Evolutionary conservation across 768 basidiomycete species (phyloP).

Genomic region (Russula sp.): DNA sequence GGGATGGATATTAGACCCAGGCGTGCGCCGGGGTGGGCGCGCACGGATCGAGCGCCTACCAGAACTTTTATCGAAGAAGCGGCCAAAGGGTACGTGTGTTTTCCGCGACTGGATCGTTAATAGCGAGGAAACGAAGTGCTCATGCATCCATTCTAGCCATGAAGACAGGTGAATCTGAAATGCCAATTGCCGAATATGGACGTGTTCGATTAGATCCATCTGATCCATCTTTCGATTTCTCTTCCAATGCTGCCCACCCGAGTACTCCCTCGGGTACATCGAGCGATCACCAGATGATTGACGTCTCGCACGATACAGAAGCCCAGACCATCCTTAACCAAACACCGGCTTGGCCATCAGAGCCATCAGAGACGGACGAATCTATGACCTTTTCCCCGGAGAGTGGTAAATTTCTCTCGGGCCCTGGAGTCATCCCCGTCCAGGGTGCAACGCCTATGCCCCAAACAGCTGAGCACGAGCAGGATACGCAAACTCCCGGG

Average conservation of each 20-base stretch:
- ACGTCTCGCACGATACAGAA: neutral
- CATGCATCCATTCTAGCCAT: neutral
- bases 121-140: constrained; percentile 16
- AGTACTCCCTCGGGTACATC: neutral
- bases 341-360: neutral
- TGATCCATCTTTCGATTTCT: neutral
- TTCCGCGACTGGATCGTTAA: constrained; percentile 37
- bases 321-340: neutral
- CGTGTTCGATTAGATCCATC: neutral
- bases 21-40: constrained; percentile 63
- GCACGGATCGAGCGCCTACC: constrained; percentile 44
- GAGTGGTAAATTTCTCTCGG: constrained; percentile 13
- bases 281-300: constrained; percentile 9
- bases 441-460: neutral
- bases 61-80: constrained; percentile 44
- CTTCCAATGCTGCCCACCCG: neutral
- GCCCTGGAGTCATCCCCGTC: constrained; percentile 23
- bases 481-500: neutral
- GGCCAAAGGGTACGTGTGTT: constrained; percentile 48
- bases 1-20: constrained; percentile 84
- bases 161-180: neutral
- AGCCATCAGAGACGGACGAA: constrained; percentile 6
- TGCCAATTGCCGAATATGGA: neutral
- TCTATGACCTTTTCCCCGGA: constrained; percentile 1
- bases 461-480: neutral